phyloP scores from a whole-genome alignment of 768 basidiomycete genomes.

The Dictyophora rubrovolvata region DNA sequence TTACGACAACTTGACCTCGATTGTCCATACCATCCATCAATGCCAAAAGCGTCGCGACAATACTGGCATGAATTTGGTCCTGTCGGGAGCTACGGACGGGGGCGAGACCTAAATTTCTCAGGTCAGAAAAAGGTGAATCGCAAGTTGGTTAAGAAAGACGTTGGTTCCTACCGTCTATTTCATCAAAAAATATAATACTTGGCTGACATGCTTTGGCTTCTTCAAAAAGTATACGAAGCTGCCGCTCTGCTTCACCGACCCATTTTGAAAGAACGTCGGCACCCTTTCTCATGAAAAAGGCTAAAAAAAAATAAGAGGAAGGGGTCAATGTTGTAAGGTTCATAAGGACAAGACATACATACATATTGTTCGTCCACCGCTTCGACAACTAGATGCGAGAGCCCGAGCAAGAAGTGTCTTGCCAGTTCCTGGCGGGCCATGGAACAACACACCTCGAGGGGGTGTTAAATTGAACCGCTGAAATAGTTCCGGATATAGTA shows the following conservation, averaged over 20 bases:
- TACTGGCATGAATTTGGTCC: slow-evolving; percentile 97
- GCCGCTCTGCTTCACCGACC: slow-evolving; percentile 98
- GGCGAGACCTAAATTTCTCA: slow-evolving; percentile 46
- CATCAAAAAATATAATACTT: slow-evolving; percentile 98
- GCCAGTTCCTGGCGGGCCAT: slow-evolving; percentile 98
- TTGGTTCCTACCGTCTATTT: slow-evolving; percentile 70
- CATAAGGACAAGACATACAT: slow-evolving; percentile 22
- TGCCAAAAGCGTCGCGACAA: slow-evolving; percentile 90
- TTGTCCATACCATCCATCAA: slow-evolving; percentile 99
- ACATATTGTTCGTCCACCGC: slow-evolving; percentile 83
- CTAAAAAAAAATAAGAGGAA: slow-evolving; percentile 34
- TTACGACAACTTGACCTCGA: slow-evolving; percentile 89
- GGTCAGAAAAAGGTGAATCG: background rate
- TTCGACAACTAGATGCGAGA: slow-evolving; percentile 83
- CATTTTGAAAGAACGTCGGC: slow-evolving; percentile 97
- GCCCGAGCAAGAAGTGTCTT: slow-evolving; percentile 92
- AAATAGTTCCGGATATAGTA: slow-evolving; percentile 95
- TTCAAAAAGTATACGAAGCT: slow-evolving; percentile 89
- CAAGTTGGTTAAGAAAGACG: background rate
- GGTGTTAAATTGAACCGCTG: slow-evolving; percentile 90
- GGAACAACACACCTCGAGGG: slow-evolving; percentile 92
- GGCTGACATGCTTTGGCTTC: slow-evolving; percentile 90
- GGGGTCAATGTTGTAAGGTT: background rate
- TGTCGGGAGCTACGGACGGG: slow-evolving; percentile 98
- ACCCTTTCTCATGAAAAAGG: slow-evolving; percentile 99